phyloP scores from a whole-genome alignment of 2,329 filamentous ascomycete species.

The Fusarium humuli region DNA sequence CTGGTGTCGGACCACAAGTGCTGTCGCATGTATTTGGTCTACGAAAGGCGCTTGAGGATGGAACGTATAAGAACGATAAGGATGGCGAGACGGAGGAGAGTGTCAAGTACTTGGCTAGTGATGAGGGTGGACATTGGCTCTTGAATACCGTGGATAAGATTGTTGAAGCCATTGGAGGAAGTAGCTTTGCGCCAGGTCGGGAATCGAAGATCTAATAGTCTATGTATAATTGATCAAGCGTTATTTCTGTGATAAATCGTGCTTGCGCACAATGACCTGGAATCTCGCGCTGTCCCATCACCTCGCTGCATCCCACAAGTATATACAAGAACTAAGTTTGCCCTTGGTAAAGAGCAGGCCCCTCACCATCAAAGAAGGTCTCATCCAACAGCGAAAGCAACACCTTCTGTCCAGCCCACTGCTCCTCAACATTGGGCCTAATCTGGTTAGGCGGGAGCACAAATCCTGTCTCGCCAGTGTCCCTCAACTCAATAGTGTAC shows the following conservation, averaged over 20 bases:
- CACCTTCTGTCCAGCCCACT: constrained; percentile 53
- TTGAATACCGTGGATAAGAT: constrained; percentile 59
- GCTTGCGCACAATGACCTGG: background rate
- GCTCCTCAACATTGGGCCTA: constrained; percentile 52
- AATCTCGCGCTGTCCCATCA: background rate
- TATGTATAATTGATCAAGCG: background rate
- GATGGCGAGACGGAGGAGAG: constrained; percentile 52
- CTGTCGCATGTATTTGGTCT: constrained; percentile 84
- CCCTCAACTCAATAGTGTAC: constrained; percentile 55
- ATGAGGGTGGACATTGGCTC: constrained; percentile 62
- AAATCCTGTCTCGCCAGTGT: constrained; percentile 52
- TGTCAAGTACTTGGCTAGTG: constrained; percentile 56
- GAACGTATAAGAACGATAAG: constrained; percentile 58
- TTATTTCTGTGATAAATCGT: background rate
- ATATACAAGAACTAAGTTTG: constrained; percentile 15
- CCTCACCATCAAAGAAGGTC: constrained; percentile 51
- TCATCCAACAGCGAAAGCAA: constrained; percentile 50
- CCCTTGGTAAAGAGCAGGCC: constrained; percentile 36
- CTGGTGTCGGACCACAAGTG: constrained; percentile 85
- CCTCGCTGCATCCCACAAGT: background rate
- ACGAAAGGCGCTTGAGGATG: constrained; percentile 79
- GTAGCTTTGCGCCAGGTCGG: constrained; percentile 52
- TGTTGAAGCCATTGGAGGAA: constrained; percentile 58
- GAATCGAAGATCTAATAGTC: constrained; percentile 38
- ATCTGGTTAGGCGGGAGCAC: constrained; percentile 54